Evolutionary conservation across 2,329 filamentous ascomycete species (phyloP).

Genomic region (Ceratocystis cacaofunesta): DNA sequence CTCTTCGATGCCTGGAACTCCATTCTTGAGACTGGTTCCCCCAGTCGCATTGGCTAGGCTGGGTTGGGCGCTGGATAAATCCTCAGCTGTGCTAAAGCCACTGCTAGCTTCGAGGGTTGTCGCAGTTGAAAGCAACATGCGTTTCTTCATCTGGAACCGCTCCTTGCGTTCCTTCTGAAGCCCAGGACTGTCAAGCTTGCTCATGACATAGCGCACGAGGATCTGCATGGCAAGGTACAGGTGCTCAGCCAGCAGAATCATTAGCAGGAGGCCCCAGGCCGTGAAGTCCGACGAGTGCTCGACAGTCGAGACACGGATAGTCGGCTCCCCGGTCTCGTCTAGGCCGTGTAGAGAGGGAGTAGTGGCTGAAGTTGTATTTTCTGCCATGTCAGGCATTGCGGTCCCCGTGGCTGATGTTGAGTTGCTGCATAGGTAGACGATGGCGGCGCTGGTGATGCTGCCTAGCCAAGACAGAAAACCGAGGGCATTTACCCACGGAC

Average conservation of each 20-base stretch:
- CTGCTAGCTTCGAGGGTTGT: conserved; percentile 41
- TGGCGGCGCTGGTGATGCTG: conserved; percentile 69
- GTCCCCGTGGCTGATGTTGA: not conserved
- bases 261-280: conserved; percentile 65
- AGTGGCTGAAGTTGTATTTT: not conserved
- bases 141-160: conserved; percentile 65
- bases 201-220: conserved; percentile 55
- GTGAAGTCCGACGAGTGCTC: conserved; percentile 31
- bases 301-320: conserved; percentile 8
- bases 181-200: conserved; percentile 71
- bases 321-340: not conserved
- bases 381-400: not conserved
- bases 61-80: conserved; percentile 35
- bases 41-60: conserved; percentile 15
- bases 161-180: conserved; percentile 73
- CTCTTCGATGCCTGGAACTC: conserved; percentile 32
- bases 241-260: conserved; percentile 77
- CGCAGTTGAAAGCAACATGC: conserved; percentile 37
- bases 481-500: conserved; percentile 75
- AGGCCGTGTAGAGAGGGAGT: not conserved
- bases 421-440: conserved; percentile 72
- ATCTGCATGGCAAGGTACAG: conserved; percentile 68
- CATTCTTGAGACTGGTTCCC: conserved; percentile 12
- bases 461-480: conserved; percentile 90
- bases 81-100: conserved; percentile 40